Evolutionary conservation across 257 asterid species (phyloP), one percentile per base, ranked within the genome.

Genomic region (Perilla frutescens): DNA sequence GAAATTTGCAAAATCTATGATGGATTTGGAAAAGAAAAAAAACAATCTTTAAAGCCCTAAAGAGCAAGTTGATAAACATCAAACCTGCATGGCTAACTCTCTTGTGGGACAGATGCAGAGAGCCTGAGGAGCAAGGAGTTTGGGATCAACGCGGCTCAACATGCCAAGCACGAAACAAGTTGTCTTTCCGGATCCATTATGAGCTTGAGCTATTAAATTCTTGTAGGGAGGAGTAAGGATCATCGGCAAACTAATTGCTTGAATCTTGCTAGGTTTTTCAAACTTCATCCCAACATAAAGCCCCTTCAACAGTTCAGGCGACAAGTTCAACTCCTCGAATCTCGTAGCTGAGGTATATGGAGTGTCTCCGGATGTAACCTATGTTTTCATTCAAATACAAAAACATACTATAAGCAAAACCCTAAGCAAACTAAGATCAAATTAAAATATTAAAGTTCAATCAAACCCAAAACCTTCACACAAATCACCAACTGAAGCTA

Each of bases 61-160:
- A 62, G 62, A 63, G 31, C 50, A 61, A 9, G 64, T 77, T 9
- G 47, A 26, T 12, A 54, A 50, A 55, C 76, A 34, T 34, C 3
- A 34, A 44, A 93, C 98, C 98, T 94, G 99, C 74, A 87, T 94
- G 43, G 98, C 98, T 71, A 94, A 71, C 86, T 94, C 99, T 70
- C 99, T 82, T 1, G 99, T 94, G 74, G 99, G 99, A 74, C 99
- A 94, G 63, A 94, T 91, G 73, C 99, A 94, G 43, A 94, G 97
- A 71, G 99, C 99, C 75, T 94, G 99, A 10, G 98, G 98, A 45
- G 86, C 93, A 72, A 2, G 49, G 44, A 81, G 39, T 12, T 74
- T 90, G 3, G 97, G 89, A 77, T 91, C 93, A 13, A 91, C 79
- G 5, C 99, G 96, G 81, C 98, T 90, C 91, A 94, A 68, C 99